These are phyloP conservation scores for Fusarium miscanthi DNA, from an alignment of 2,329 filamentous ascomycete species.

Conservation along the genomic window DNA sequence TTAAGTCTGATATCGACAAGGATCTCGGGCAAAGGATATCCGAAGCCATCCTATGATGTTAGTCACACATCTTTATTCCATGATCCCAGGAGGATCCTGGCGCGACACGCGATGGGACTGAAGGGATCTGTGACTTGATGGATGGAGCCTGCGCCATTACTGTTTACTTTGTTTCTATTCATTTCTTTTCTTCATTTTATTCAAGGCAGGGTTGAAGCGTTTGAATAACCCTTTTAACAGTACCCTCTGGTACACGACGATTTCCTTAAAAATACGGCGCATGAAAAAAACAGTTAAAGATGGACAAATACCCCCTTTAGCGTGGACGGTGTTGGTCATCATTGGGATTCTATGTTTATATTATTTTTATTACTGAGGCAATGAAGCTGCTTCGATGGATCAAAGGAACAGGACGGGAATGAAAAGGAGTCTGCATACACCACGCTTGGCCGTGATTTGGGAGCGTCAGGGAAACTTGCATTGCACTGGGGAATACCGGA, in stretches of 20 bases:
- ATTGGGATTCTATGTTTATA: conserved; percentile 36
- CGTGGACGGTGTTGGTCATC: conserved; percentile 44
- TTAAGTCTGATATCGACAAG: conserved; percentile 25
- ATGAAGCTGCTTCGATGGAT: conserved; percentile 30
- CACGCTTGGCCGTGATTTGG: conserved; percentile 43
- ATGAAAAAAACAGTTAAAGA: conserved; percentile 48
- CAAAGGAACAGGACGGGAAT: conserved; percentile 30
- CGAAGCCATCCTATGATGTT: conserved; percentile 5
- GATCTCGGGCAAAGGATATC: conserved; percentile 18
- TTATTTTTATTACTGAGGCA: conserved; percentile 26
- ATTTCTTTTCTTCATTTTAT: conserved; percentile 2
- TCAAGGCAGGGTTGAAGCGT: conserved; percentile 35
- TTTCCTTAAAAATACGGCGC: conserved; percentile 46
- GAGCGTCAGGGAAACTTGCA: conserved; percentile 41
- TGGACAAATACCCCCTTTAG: conserved; percentile 48
- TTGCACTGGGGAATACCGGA: conserved; percentile 40
- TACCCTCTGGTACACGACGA: conserved; percentile 31
- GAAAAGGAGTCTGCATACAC: conserved; percentile 45
- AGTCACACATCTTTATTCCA: conserved; percentile 28
- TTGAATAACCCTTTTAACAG: conserved; percentile 36
- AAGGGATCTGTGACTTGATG: conserved; percentile 36
- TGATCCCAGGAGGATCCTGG: conserved; percentile 38
- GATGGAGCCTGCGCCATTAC: conserved; percentile 13
- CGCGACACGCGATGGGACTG: conserved; percentile 33
- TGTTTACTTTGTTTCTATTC: conserved; percentile 3